phyloP scores from a whole-genome alignment of 257 asterid genomes.

The Solanum peruvianum region DNA sequence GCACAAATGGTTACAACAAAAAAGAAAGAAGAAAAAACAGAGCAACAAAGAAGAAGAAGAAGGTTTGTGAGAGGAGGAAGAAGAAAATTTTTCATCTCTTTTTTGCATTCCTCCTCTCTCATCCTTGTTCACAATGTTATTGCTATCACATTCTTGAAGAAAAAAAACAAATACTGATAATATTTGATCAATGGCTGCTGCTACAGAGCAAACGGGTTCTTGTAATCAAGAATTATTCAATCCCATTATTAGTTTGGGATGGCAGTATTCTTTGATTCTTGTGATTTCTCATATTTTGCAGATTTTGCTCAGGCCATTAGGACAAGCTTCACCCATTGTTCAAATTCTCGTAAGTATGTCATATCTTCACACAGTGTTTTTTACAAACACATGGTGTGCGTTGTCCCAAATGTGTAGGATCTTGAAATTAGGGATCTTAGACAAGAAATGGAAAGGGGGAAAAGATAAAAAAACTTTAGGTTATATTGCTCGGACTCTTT shows the following conservation, averaged over 20 bases:
- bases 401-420: not conserved
- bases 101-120: not conserved
- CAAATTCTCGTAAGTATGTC: conserved; percentile 98
- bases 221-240: conserved; percentile 50
- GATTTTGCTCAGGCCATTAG: conserved; percentile 70
- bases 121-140: not conserved
- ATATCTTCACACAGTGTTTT: conserved; percentile 13
- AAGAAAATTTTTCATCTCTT: not conserved
- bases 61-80: not conserved
- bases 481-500: not conserved
- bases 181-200: conserved; percentile 19
- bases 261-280: conserved; percentile 79
- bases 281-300: conserved; percentile 86
- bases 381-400: not conserved
- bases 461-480: not conserved
- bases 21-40: not conserved
- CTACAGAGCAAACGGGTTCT: not conserved
- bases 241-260: conserved; percentile 72
- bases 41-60: not conserved
- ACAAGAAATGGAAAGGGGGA: not conserved
- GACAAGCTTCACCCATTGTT: conserved; percentile 88
- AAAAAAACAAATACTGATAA: not conserved
- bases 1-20: not conserved
- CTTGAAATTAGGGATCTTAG: not conserved
- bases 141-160: not conserved